Evolutionary conservation across 129 eudicot species (phyloP), one percentile per base, ranked within the genome.

Genomic region (Chrysanthemum seticuspe): DNA sequence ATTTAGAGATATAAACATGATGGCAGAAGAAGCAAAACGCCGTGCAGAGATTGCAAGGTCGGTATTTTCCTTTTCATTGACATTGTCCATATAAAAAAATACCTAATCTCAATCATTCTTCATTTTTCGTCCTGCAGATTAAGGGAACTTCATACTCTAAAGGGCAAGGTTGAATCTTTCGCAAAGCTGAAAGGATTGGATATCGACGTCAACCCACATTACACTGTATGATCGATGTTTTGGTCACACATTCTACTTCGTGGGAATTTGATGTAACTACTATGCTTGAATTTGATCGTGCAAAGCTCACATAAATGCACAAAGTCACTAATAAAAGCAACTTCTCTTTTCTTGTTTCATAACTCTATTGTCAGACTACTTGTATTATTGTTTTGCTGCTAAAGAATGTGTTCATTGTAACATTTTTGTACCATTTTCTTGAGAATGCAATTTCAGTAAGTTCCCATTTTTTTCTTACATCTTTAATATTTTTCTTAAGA

Each of bases 11-110:
- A 83, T 87, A 56, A 87, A 78, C 67, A 60, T 79, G 47, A 84
- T 87, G 93, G 93, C 93, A 25, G 93, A 87, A 68, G 93, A 87
- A 78, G 89, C 93, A 51, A 87, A 80, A 45, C 80, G 86, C 11
- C 84, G 93, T 18, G 93, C 93, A n/a, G 93, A 87, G 61, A 87
- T 87, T 62, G 89, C 93, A 67, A 87, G 93, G 89, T 83, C 19
- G 45, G 16, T 61, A 25, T 52, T 44, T 16, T 44, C 14, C n/a
- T 71, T 77, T 49, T 68, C 49, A 48, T 52, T 36, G 15, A 70
- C 14, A 40, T 27, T 29, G n/a, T 54, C 1, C 5, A 18, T 36
- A 65, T 65, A 66, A 29, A 19, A 16, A 75, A 56, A 56, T 58
- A 68, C 68, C 23, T 58, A 36, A 60, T 69, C 21, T 70, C 56